These are phyloP conservation scores for Cryphonectria radicalis DNA, from an alignment of 2,329 filamentous ascomycete genomes.

Conservation along the genomic window DNA sequence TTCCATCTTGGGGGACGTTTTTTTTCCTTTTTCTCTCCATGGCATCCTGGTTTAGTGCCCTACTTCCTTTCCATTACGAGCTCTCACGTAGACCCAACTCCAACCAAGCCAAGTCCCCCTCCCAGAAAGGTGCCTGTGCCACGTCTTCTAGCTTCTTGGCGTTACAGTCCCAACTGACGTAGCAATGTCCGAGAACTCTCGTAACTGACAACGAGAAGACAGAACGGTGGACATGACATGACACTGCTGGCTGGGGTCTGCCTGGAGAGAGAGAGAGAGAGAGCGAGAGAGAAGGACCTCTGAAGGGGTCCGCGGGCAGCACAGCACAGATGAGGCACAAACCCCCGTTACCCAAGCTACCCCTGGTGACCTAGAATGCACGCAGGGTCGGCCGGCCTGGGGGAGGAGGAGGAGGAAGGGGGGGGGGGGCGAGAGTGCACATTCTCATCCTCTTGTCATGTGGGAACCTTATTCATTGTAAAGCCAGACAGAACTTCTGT, in stretches of 20 bases:
- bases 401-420: no score
- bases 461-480: not conserved
- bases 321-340: conserved; percentile 6
- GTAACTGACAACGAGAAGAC: not conserved
- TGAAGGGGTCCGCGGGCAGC: not conserved
- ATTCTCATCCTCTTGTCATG: not conserved
- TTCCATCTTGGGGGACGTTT: not conserved
- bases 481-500: not conserved
- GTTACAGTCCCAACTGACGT: conserved; percentile 18
- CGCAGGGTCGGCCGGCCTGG: not conserved
- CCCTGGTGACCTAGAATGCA: not conserved
- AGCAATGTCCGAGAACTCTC: conserved; percentile 12
- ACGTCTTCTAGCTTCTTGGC: conserved; percentile 27
- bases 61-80: conserved; percentile 20
- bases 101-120: not conserved
- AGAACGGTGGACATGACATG: not conserved
- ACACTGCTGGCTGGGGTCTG: not conserved
- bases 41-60: conserved; percentile 2
- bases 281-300: no score
- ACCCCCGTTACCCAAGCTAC: conserved; percentile 2
- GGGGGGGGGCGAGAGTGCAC: not conserved
- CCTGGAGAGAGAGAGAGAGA: not conserved
- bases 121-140: conserved; percentile 19
- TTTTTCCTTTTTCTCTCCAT: not conserved
- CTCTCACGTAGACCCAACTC: conserved; percentile 16